A percentile compares a stretch with the other conserved stretches of the same genome.
These are phyloP conservation scores for Sclerotiophoma versabilis DNA, from an alignment of 2,329 filamentous ascomycete species.

Conservation along the genomic window DNA sequence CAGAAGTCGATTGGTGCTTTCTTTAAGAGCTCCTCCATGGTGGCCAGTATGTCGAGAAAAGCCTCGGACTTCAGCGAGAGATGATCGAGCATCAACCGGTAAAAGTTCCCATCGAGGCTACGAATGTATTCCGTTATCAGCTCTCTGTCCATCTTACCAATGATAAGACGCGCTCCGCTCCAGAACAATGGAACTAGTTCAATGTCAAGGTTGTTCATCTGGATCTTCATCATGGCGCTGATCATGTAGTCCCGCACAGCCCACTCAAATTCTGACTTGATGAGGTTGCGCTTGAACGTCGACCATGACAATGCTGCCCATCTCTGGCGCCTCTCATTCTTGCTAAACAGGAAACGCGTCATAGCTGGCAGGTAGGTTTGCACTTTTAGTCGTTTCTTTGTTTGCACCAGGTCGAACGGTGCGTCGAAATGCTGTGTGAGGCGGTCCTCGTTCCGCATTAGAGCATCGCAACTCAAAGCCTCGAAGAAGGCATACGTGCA, in stretches of 20 bases:
- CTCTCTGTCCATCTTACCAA: slow-evolving; percentile 75
- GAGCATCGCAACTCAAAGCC: slow-evolving; percentile 81
- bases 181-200: slow-evolving; percentile 75
- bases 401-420: slow-evolving; percentile 82
- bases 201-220: slow-evolving; percentile 60
- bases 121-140: slow-evolving; percentile 80
- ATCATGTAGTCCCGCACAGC: slow-evolving; percentile 78
- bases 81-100: slow-evolving; percentile 68
- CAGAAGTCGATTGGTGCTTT: slow-evolving; percentile 84
- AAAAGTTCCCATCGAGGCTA: slow-evolving; percentile 76
- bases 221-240: slow-evolving; percentile 69
- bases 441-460: slow-evolving; percentile 66
- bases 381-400: slow-evolving; percentile 79
- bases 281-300: slow-evolving; percentile 69
- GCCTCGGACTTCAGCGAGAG: slow-evolving; percentile 61
- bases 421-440: slow-evolving; percentile 73
- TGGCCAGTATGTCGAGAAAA: slow-evolving; percentile 72
- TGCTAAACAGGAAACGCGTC: slow-evolving; percentile 82
- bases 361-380: slow-evolving; percentile 80
- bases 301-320: slow-evolving; percentile 76
- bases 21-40: slow-evolving; percentile 73
- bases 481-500: slow-evolving; percentile 87
- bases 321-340: slow-evolving; percentile 66
- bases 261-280: slow-evolving; percentile 82
- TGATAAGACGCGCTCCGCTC: slow-evolving; percentile 76